A percentile compares a stretch with the other conserved stretches of the same genome.
Evolutionary conservation across 441 rosid genomes (phyloP).

Genomic region (Jatropha podagrica): DNA sequence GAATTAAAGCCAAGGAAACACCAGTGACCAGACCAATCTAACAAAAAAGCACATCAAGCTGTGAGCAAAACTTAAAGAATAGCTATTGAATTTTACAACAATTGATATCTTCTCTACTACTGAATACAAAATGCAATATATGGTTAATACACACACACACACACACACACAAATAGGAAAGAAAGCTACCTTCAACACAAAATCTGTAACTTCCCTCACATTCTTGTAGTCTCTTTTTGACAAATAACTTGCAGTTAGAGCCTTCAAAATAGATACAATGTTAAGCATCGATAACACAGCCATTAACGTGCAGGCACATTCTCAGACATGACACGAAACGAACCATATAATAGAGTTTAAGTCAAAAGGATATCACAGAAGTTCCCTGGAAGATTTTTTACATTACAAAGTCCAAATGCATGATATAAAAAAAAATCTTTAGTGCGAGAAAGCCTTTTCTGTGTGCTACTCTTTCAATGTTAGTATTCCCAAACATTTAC

Average conservation of each 20-base stretch:
- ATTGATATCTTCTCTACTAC: not conserved
- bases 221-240: slow-evolving; percentile 68
- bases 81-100: not conserved
- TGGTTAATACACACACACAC: not conserved
- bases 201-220: slow-evolving; percentile 66
- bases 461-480: not conserved
- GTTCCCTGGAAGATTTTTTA: not conserved
- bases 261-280: slow-evolving; percentile 41
- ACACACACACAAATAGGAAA: not conserved
- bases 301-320: not conserved
- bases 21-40: slow-evolving; percentile 87
- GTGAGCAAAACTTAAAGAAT: slow-evolving; percentile 1
- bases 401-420: not conserved
- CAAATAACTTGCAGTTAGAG: slow-evolving; percentile 74
- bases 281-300: slow-evolving; percentile 13
- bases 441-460: not conserved
- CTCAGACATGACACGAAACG: not conserved
- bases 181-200: slow-evolving; percentile 64
- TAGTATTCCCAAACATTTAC: not conserved
- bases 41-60: slow-evolving; percentile 24
- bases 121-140: not conserved
- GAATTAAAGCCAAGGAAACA: slow-evolving; percentile 59
- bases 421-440: not conserved
- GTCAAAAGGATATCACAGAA: not conserved
- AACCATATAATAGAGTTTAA: not conserved